Conservation (phyloP, 768 basidiomycete species). For the Hirschioporus abietinus region DNA sequence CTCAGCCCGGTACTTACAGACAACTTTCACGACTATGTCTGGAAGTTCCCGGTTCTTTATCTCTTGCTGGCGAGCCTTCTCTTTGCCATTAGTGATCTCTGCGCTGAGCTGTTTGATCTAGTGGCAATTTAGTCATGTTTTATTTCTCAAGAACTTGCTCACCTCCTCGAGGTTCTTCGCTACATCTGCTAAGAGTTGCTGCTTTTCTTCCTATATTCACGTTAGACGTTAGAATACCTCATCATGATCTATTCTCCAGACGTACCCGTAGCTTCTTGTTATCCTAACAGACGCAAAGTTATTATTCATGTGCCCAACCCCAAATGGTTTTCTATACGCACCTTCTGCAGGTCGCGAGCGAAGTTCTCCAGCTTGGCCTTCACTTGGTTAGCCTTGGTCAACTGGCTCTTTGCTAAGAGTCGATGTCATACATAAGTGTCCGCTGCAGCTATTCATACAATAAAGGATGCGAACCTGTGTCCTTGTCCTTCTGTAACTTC, state of each 20-base stretch:
- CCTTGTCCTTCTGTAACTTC: slow-evolving; percentile 87
- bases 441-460: slow-evolving; percentile 1
- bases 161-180: slow-evolving; percentile 87
- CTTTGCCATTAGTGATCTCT: slow-evolving; percentile 74
- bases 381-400: slow-evolving; percentile 84
- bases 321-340: slow-evolving; percentile 23
- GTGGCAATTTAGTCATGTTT: slow-evolving; percentile 2
- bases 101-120: slow-evolving; percentile 78
- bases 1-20: slow-evolving; percentile 85
- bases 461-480: slow-evolving; percentile 52
- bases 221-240: slow-evolving; percentile 14
- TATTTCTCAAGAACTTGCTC: slow-evolving; percentile 3
- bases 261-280: slow-evolving; percentile 80
- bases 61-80: slow-evolving; percentile 74
- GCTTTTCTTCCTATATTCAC: slow-evolving; percentile 70
- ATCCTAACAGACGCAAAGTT: slow-evolving; percentile 44
- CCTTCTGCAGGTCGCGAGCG: slow-evolving; percentile 86
- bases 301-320: slow-evolving; percentile 14
- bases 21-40: slow-evolving; percentile 86
- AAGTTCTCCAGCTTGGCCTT: slow-evolving; percentile 89
- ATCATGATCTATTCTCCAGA: slow-evolving; percentile 17
- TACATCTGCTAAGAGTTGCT: slow-evolving; percentile 72
- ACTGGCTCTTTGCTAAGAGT: slow-evolving; percentile 66
- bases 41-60: slow-evolving; percentile 80
- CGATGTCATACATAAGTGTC: slow-evolving; percentile 15